Base-by-base conservation (phyloP, 164 flowering plant species). In the Vitis amurensis region DNA sequence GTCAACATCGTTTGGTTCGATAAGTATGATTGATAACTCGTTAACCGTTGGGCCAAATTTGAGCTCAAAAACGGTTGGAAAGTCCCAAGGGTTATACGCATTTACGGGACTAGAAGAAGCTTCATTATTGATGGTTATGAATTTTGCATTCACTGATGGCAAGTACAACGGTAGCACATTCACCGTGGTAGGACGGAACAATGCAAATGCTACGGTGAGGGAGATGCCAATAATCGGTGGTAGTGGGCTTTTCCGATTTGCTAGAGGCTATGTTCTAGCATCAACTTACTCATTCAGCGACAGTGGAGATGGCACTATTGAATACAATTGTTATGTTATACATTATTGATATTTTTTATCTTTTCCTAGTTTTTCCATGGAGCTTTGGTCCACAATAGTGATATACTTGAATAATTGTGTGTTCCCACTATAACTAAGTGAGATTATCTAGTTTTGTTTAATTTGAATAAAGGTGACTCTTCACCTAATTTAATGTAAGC, bases 161-260 rank as follows among this genome's bases (percentile, higher is more conserved):
- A 76, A 82, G 58, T 80, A 80, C 12, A 80, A 76, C 29, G 80
- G 80, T 0, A 82, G 86, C 66, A 75, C 78, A 0, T 44, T 82
- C 9, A 69, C 74, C 4, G 47, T 82, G 1, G 6, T 80, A 1
- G 86, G 86, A 37, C 59, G 79, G 30, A 80, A 82, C 27, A 12
- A 73, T 0, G 75, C 76, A 55, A 13, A 70, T 2, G 19, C 73
- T 11, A n/a, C 50, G 10, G 78, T 73, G 61, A 65, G 85, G 19
- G 85, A 82, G 64, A 70, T 82, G 78, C 73, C 86, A 11, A 73
- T 83, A 31, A 27, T 80, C 8, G 83, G 86, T 23, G 86, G 86
- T 0, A 75, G 79, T 15, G 85, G 85, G 13, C 73, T 73, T 30
- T 79, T 66, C 49, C 50, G 64, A 23, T 66, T 57, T 19, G 63